phyloP scores from a whole-genome alignment of 2,329 filamentous ascomycete genomes.

The Aspergillus tanneri region DNA sequence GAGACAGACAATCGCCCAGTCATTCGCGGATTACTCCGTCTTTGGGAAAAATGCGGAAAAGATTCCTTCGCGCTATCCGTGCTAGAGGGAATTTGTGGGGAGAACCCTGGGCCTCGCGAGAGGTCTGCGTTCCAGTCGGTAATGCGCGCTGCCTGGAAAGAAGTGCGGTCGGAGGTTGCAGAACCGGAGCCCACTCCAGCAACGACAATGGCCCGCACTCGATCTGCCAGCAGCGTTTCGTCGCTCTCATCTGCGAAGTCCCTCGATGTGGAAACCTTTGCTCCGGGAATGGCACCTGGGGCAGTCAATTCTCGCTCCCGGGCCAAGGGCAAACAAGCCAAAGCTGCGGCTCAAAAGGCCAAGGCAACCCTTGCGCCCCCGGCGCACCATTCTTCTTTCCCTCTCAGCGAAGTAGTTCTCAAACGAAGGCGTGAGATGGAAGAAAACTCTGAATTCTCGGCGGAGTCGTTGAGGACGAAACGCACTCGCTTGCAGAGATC shows the following conservation, averaged over 20 bases:
- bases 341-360: conserved; percentile 28
- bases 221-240: conserved; percentile 33
- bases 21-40: conserved; percentile 27
- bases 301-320: conserved; percentile 17
- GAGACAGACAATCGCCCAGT: conserved; percentile 30
- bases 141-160: conserved; percentile 31
- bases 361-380: conserved; percentile 10
- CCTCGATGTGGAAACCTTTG: conserved; percentile 34
- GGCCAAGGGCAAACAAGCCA: conserved; percentile 25
- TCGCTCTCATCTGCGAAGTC: conserved; percentile 44
- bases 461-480: conserved; percentile 27
- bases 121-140: conserved; percentile 31
- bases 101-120: conserved; percentile 27
- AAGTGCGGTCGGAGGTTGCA: conserved; percentile 16
- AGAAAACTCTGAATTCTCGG: conserved; percentile 29
- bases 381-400: conserved; percentile 18
- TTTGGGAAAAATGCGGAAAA: conserved; percentile 29
- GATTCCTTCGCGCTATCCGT: conserved; percentile 35
- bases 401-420: conserved; percentile 23
- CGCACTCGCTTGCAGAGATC: conserved; percentile 24
- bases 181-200: conserved; percentile 4
- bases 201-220: conserved; percentile 19
- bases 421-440: conserved; percentile 32
- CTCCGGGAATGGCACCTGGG: conserved; percentile 22
- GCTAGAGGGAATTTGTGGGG: conserved; percentile 29